phyloP scores from a whole-genome alignment of 768 basidiomycete species.

The Lentinula sp. region DNA sequence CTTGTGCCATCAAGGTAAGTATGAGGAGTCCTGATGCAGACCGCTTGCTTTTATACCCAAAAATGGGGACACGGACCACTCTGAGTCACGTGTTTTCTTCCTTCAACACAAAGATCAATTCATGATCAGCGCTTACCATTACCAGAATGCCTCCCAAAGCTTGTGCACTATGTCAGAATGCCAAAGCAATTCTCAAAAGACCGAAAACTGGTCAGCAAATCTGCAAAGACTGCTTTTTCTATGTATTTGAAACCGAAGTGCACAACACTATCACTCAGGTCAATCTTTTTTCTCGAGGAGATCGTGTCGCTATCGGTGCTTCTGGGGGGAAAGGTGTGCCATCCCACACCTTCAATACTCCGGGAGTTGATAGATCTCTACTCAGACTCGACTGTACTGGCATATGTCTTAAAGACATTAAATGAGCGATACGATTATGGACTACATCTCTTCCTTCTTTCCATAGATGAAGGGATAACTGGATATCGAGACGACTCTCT shows the following conservation, averaged over 20 bases:
- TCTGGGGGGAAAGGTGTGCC: constrained; percentile 92
- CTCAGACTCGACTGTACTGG: constrained; percentile 94
- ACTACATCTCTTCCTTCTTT: constrained; percentile 84
- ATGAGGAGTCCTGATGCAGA: no score
- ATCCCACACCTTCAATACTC: not conserved
- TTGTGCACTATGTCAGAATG: constrained; percentile 71
- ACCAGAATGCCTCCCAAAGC: constrained; percentile 67
- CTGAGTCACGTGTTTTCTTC: no score
- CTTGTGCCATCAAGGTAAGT: no score
- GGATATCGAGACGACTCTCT: constrained; percentile 97
- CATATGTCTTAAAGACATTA: constrained; percentile 92
- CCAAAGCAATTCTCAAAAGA: constrained; percentile 83
- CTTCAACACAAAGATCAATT: not conserved
- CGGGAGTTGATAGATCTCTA: not conserved
- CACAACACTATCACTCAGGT: constrained; percentile 91
- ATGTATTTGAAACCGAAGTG: constrained; percentile 96
- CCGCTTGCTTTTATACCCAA: no score
- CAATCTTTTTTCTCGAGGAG: constrained; percentile 79
- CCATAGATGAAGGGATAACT: constrained; percentile 98
- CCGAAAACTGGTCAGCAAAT: constrained; percentile 98
- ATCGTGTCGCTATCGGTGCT: constrained; percentile 94
- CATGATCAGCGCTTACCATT: not conserved
- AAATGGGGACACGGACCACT: no score
- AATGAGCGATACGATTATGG: constrained; percentile 94
- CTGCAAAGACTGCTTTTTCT: constrained; percentile 94